These are phyloP conservation scores for Coniosporium tulheliwenetii DNA, from an alignment of 2,329 filamentous ascomycete species.

Conservation along the genomic window DNA sequence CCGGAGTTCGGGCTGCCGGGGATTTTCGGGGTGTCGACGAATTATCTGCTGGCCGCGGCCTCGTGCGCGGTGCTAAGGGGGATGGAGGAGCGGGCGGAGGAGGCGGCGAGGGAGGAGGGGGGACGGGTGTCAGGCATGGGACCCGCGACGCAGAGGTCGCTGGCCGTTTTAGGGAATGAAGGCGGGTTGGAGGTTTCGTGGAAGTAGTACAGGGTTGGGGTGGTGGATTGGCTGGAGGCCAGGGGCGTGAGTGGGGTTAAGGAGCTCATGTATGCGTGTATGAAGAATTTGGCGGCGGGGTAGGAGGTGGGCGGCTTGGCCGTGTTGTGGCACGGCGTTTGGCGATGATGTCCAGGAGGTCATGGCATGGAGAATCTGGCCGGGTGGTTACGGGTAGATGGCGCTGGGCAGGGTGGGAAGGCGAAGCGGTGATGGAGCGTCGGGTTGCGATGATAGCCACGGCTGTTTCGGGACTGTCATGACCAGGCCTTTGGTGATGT, in stretches of 20 bases:
- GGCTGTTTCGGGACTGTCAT: no score
- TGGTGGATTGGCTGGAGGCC: slow-evolving; percentile 50
- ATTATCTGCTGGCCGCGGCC: slow-evolving; percentile 27
- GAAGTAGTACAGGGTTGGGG: slow-evolving; percentile 60
- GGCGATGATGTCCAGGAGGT: no score
- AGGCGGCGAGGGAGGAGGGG: slow-evolving; percentile 9
- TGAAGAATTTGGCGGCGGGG: slow-evolving; percentile 68
- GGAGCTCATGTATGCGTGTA: slow-evolving; percentile 63
- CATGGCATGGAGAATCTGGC: no score
- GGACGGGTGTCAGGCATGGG: slow-evolving; percentile 17
- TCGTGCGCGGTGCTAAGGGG: slow-evolving; percentile 31
- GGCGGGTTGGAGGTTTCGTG: slow-evolving; percentile 54
- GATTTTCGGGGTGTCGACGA: slow-evolving; percentile 32
- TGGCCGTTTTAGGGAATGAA: slow-evolving; percentile 45
- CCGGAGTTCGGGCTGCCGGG: slow-evolving; percentile 20
- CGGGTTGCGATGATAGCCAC: no score
- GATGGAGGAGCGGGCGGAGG: slow-evolving; percentile 28
- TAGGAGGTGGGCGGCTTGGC: no score
- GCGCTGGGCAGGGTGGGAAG: no score
- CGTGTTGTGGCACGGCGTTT: no score
- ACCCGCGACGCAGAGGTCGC: slow-evolving; percentile 53
- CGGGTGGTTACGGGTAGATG: no score
- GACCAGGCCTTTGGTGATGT: no score
- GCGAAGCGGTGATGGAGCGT: no score
- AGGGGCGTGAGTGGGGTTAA: slow-evolving; percentile 51